These are phyloP conservation scores for Dichotomocladium elegans DNA, from an alignment of 371 early-diverging fungal species.

Conservation along the genomic window DNA sequence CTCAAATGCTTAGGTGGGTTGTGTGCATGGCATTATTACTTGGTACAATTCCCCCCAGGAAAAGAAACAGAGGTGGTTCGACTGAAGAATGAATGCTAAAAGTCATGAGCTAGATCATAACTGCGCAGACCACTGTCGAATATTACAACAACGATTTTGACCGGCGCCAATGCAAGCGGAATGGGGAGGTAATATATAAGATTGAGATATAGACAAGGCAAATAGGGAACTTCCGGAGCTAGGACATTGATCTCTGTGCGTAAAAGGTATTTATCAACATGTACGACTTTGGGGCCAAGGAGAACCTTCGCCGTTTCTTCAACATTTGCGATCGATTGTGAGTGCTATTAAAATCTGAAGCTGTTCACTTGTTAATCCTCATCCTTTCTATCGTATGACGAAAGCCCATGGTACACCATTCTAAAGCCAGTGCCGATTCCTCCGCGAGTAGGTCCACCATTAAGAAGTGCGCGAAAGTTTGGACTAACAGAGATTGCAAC, in stretches of 20 bases:
- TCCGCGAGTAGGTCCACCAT: slow-evolving; percentile 39
- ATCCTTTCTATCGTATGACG: neutral
- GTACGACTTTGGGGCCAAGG: slow-evolving; percentile 53
- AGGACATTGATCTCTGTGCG: too few species aligned
- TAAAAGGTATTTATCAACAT: slow-evolving; percentile 47
- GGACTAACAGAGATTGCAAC: too few species aligned
- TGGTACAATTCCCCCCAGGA: slow-evolving; percentile 28
- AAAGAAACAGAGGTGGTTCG: neutral
- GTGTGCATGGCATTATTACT: slow-evolving; percentile 60
- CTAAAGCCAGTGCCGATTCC: slow-evolving; percentile 54
- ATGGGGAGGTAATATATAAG: slow-evolving; percentile 55
- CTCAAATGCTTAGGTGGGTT: slow-evolving; percentile 16
- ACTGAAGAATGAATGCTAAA: too few species aligned
- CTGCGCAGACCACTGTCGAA: slow-evolving; percentile 62
- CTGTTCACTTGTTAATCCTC: too few species aligned
- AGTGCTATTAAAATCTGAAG: slow-evolving; percentile 4
- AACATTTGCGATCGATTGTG: slow-evolving; percentile 48
- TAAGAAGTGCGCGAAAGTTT: too few species aligned
- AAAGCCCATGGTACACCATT: slow-evolving; percentile 56
- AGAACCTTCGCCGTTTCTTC: slow-evolving; percentile 49
- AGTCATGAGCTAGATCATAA: slow-evolving; percentile 28
- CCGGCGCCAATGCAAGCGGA: slow-evolving; percentile 39
- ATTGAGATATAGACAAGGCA: too few species aligned
- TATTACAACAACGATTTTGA: slow-evolving; percentile 59
- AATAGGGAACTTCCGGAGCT: too few species aligned